These are phyloP conservation scores for Mollisia scopiformis DNA, from an alignment of 2,329 filamentous ascomycete genomes.

Conservation along the genomic window DNA sequence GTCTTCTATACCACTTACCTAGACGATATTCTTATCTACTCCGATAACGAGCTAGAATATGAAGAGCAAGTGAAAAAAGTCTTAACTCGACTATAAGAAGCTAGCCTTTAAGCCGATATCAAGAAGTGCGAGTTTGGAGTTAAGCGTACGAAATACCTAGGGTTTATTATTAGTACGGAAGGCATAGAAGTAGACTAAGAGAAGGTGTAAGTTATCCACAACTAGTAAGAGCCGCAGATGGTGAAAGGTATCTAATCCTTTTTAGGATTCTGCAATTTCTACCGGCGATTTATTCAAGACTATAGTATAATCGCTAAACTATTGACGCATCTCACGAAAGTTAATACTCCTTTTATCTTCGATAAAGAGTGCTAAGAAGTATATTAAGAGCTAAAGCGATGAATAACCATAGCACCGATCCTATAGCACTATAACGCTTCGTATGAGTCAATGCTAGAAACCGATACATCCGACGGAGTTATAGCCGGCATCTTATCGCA, in stretches of 20 bases:
- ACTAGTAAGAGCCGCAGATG: neutral
- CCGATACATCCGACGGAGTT: slow-evolving; percentile 12
- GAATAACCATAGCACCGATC: neutral
- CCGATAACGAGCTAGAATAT: too few relatives aligned
- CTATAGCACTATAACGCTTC: neutral
- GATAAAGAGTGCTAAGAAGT: neutral
- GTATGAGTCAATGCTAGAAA: neutral
- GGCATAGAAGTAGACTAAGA: slow-evolving; percentile 10
- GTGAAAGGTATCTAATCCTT: neutral
- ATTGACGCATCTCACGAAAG: neutral
- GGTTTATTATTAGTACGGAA: slow-evolving; percentile 7
- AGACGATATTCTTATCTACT: too few relatives aligned
- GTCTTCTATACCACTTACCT: too few relatives aligned
- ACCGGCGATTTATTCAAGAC: slow-evolving; percentile 15
- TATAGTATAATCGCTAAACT: slow-evolving; percentile 3
- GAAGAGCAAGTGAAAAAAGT: slow-evolving; percentile 24
- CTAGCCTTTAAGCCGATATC: slow-evolving; percentile 8
- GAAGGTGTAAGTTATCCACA: slow-evolving; percentile 1
- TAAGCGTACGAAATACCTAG: slow-evolving; percentile 8
- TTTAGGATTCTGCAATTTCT: slow-evolving; percentile 20
- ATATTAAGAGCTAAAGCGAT: neutral
- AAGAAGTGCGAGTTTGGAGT: slow-evolving; percentile 10
- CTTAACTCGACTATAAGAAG: neutral
- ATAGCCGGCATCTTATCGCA: slow-evolving; percentile 12
- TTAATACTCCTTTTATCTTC: neutral